These are phyloP conservation scores for Saccharomyces kudriavzevii DNA, from an alignment of 805 yeast species.

Conservation along the genomic window DNA sequence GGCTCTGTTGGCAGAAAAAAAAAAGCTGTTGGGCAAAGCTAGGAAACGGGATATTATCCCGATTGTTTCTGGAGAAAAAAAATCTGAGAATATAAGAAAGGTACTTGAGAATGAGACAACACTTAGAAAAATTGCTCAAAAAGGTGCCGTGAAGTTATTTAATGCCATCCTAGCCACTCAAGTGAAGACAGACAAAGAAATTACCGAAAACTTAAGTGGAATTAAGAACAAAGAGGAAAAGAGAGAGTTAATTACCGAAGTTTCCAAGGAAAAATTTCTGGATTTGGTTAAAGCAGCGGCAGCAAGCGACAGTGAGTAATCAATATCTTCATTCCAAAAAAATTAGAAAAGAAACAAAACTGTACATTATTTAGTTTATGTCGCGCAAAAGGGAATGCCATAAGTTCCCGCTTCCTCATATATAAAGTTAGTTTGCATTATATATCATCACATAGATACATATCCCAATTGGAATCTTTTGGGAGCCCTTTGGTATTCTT, in stretches of 20 bases:
- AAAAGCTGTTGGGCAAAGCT: constrained; percentile 53
- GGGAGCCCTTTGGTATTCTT: not conserved
- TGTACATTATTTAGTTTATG: not conserved
- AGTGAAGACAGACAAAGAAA: constrained; percentile 45
- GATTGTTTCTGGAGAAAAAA: constrained; percentile 40
- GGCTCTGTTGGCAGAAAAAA: constrained; percentile 63
- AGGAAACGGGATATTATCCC: constrained; percentile 67
- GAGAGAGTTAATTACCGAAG: constrained; percentile 54
- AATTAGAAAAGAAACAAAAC: not conserved
- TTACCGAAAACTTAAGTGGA: constrained; percentile 38
- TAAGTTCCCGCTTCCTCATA: not conserved
- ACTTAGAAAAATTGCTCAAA: constrained; percentile 73
- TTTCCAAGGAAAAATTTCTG: constrained; percentile 82
- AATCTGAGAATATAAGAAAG: constrained; percentile 37
- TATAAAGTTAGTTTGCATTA: not conserved
- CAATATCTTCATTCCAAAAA: not conserved
- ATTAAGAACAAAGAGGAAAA: constrained; percentile 41
- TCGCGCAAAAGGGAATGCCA: not conserved
- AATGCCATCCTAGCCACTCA: constrained; percentile 81
- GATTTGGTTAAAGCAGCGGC: constrained; percentile 82
- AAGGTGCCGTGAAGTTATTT: constrained; percentile 78
- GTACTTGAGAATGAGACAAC: constrained; percentile 58
- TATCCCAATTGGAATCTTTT: not conserved
- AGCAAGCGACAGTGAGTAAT: constrained; percentile 22
- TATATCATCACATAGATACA: not conserved